A percentile compares a stretch with the other conserved stretches of the same genome.
These are phyloP conservation scores for Starmerella sirachaensis DNA, from an alignment of 805 yeast genomes.

Conservation along the genomic window DNA sequence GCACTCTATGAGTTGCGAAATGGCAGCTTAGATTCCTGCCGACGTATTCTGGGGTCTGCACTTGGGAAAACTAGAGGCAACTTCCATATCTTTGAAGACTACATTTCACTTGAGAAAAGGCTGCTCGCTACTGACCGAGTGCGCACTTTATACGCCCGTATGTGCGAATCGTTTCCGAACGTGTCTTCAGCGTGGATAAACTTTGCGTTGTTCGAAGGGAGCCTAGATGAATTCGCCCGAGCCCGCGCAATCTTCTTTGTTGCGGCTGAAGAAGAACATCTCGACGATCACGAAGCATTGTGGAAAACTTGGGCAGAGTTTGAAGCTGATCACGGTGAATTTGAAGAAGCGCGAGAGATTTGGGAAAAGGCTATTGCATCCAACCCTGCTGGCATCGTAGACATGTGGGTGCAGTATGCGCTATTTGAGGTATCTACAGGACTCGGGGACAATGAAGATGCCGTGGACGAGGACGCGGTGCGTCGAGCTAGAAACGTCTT, in stretches of 20 bases:
- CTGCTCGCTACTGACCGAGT: slow-evolving; percentile 74
- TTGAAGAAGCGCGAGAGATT: slow-evolving; percentile 41
- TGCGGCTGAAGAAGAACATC: slow-evolving; percentile 29
- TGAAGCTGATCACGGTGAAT: slow-evolving; percentile 49
- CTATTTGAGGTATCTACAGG: slow-evolving; percentile 54
- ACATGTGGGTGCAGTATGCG: slow-evolving; percentile 55
- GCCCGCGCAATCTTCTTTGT: slow-evolving; percentile 50
- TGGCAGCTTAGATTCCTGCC: slow-evolving; percentile 37
- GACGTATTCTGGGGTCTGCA: slow-evolving; percentile 60
- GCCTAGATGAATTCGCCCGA: slow-evolving; percentile 56
- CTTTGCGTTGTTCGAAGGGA: slow-evolving; percentile 57
- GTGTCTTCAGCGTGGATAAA: slow-evolving; percentile 42
- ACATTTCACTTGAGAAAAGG: slow-evolving; percentile 54
- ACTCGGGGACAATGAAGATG: slow-evolving; percentile 36
- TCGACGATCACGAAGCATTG: slow-evolving; percentile 24
- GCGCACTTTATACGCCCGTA: slow-evolving; percentile 56
- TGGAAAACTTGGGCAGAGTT: slow-evolving; percentile 42
- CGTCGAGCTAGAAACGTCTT: slow-evolving; percentile 45
- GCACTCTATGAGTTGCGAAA: slow-evolving; percentile 67
- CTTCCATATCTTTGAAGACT: slow-evolving; percentile 44
- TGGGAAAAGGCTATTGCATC: slow-evolving; percentile 31
- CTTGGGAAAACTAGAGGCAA: slow-evolving; percentile 42
- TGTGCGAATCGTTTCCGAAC: slow-evolving; percentile 39
- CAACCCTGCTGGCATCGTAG: slow-evolving; percentile 25
- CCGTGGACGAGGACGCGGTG: slow-evolving; percentile 38